Conservation (phyloP, 352 stramenopile species). For the Phytophthora vignae region DNA sequence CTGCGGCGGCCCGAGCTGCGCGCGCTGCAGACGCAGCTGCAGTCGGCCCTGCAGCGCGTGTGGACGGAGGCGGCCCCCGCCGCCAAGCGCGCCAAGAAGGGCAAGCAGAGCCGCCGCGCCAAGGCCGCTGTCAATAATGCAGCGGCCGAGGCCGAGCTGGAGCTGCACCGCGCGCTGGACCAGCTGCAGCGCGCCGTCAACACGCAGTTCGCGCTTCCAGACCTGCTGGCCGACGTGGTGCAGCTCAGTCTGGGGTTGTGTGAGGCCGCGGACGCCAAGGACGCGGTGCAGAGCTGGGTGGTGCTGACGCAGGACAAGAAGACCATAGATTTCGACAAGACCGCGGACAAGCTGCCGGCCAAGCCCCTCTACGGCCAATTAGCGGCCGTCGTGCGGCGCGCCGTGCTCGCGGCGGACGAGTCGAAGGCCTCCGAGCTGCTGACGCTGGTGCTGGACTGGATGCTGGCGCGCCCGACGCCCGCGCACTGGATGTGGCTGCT, state of each 20-base stretch:
- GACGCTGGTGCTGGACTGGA: conserved; percentile 62
- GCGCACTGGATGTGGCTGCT: conserved; percentile 64
- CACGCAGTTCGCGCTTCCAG: conserved; percentile 37
- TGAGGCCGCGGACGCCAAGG: conserved; percentile 49
- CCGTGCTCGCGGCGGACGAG: conserved; percentile 43
- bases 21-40: conserved; percentile 45
- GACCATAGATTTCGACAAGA: conserved; percentile 43
- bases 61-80: conserved; percentile 37
- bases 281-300: conserved; percentile 41
- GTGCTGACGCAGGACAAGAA: conserved; percentile 18
- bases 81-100: conserved; percentile 74
- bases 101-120: conserved; percentile 49
- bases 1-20: not conserved
- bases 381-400: conserved; percentile 46
- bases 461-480: conserved; percentile 28
- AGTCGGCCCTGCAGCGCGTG: conserved; percentile 54
- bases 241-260: conserved; percentile 54
- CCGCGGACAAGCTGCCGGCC: conserved; percentile 40
- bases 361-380: conserved; percentile 64
- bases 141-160: conserved; percentile 14
- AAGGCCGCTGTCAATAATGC: conserved; percentile 19
- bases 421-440: conserved; percentile 25
- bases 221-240: conserved; percentile 50
- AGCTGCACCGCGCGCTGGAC: conserved; percentile 50
- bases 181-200: conserved; percentile 50